Evolutionary conservation across 176 grass and related monocot species (phyloP).

Genomic region (Alloteropsis semialata): DNA sequence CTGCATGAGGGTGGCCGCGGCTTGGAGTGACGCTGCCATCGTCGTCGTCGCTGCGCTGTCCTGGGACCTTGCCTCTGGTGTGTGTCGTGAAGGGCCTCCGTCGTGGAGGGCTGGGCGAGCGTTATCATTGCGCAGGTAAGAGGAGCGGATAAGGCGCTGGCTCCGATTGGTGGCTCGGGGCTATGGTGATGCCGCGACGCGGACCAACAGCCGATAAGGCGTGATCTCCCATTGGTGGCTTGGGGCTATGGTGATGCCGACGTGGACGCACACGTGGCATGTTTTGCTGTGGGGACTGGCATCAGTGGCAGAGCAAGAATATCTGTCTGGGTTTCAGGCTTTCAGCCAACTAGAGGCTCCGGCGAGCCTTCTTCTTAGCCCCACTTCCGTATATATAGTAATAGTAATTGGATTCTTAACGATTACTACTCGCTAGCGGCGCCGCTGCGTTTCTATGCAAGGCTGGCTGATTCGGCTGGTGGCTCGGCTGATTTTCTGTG

Average conservation of each 20-base stretch:
- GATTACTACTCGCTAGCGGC: no score
- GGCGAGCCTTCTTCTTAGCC: no score
- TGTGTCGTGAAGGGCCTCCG: conserved; percentile 27
- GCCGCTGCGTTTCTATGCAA: no score
- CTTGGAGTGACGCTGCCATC: conserved; percentile 87
- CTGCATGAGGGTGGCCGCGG: conserved; percentile 83
- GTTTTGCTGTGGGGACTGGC: neutral
- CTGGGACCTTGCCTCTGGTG: neutral
- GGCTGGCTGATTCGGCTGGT: no score
- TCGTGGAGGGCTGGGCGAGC: no score
- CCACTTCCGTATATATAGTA: no score
- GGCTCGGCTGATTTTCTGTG: no score
- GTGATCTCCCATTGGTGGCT: conserved; percentile 55
- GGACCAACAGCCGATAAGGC: conserved; percentile 19
- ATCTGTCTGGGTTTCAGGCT: no score
- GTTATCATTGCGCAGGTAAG: conserved; percentile 51
- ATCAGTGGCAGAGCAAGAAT: neutral
- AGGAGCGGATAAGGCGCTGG: conserved; percentile 55
- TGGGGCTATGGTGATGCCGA: conserved; percentile 48
- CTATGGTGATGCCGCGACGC: conserved; percentile 36
- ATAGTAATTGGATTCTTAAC: no score
- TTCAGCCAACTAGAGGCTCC: no score
- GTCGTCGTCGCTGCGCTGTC: neutral
- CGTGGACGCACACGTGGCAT: conserved; percentile 27
- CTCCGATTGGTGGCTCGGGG: conserved; percentile 59